Evolutionary conservation across 768 basidiomycete species (phyloP), one percentile per base, ranked within the genome.

Genomic region (Rubroboletus pulcherrimus): DNA sequence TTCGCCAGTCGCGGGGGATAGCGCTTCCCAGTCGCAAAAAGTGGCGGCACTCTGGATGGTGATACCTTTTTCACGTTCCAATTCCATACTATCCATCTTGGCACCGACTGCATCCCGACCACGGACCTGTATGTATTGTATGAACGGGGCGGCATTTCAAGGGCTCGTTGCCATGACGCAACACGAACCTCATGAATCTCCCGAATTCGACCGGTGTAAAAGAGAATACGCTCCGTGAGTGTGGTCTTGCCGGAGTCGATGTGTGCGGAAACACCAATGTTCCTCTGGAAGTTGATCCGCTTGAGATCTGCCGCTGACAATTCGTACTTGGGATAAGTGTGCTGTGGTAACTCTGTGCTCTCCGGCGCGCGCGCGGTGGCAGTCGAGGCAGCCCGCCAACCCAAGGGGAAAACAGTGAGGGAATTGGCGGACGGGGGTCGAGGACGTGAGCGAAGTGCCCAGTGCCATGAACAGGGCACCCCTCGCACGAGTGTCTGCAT

Each of bases 61-160:
- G 65, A 99, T 99, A 38, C 97, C 97, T 76, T 99, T 98, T 74
- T 98, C 97, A 45, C 96, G 81, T 71, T 99, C 97, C 5, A 99
- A 78, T 59, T 99, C 97, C 97, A 99, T 99, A 63, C 89, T 92
- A 73, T 99, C 97, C 97, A 99, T 99, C 78, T 99, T 99, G 8
- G 97, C 97, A 50, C 97, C 97, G 19, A 98, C 94, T 30, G 87
- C 86, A 71, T 99, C 97, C 51, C 90, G 82, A 42, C 97, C 97
- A 57, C 97, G 81, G 57, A 96, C 92, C 90, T 92, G 64, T 12
- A 39, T 15, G 17, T 10, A 15, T 15, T 7, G 42, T 42, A 24
- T 56, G 15, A 49, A 41, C 4, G 39, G 41, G 39, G 15, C 9
- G 17, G 11, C 35, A 8, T 4, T 26, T 30, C 8, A n/a, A 43